Evolutionary conservation across 2,329 filamentous ascomycete genomes (phyloP), one percentile per base, ranked within the genome.

Genomic region (Xylaria arbuscula): DNA sequence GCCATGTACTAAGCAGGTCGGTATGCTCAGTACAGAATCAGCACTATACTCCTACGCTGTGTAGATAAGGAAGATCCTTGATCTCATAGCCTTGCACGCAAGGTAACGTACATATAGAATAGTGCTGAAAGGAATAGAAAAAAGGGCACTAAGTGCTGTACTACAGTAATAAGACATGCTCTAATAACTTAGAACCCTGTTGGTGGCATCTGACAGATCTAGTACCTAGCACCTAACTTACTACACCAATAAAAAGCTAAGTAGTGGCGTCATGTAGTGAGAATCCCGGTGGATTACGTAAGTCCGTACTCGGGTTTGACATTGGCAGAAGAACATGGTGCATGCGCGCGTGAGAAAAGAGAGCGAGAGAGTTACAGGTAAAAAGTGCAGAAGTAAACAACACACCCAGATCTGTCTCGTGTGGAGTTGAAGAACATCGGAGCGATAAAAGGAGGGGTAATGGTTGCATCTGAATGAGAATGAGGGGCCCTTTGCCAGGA

Each of bases 121-220:
- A 6, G 54, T 19, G 28, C 6, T 38, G 22, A 57, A 28, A 6
- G 28, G 17, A 28, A 28, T 28, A n/a, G 22, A 45, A 19, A 57
- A 45, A 17, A 36, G 50, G 11, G 10, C 15, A n/a, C 15, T n/a
- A 34, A 6, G 1, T 9, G 13, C 19, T 45, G n/a, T 36, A 38
- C 54, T 56, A 56, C 38, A 57, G 55, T 57, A 57, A 57, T 45
- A 45, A 57, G 38, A 28, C 54, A 28, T 17, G 22, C 13, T 55
- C 51, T 19, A 57, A 9, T 28, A 28, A 47, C 32, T 36, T 11
- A 5, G 45, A 22, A 62, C 58, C 62, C 54, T 69, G 62, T 45
- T 34, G 45, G 57, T 34, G 28, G 56, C 48, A 69, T 69, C 66
- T 69, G 62, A 69, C 66, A 62, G 62, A 66, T 60, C 32, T 15